These are phyloP conservation scores for Melianthus villosus DNA, from an alignment of 441 rosid genomes.

Conservation along the genomic window DNA sequence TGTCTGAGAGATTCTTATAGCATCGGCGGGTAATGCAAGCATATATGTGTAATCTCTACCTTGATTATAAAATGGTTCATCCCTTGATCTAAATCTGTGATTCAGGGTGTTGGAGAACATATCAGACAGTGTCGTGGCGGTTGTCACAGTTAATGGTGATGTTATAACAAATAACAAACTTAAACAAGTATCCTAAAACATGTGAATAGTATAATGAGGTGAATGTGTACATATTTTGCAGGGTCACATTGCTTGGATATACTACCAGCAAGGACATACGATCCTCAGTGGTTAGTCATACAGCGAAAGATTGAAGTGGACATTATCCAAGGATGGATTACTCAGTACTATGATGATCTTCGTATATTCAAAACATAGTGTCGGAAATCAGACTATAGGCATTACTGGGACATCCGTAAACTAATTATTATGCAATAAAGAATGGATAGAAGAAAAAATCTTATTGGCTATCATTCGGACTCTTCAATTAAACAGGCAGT, in stretches of 20 bases:
- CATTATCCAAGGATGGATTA: constrained; percentile 1
- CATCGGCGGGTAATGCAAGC: constrained; percentile 45
- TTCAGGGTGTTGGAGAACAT: constrained; percentile 4
- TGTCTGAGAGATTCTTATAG: constrained; percentile 70
- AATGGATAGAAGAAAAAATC: too few species aligned
- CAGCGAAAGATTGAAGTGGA: background rate
- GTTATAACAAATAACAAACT: background rate
- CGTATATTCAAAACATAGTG: background rate
- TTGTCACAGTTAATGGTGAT: background rate
- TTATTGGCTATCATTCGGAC: too few species aligned
- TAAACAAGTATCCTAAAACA: background rate
- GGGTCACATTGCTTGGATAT: constrained; percentile 7
- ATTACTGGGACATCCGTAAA: too few species aligned
- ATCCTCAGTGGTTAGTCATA: constrained; percentile 5
- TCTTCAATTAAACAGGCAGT: too few species aligned
- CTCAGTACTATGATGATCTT: background rate
- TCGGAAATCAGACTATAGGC: too few species aligned
- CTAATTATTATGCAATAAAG: too few species aligned
- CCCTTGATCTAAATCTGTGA: background rate
- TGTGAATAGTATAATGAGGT: too few species aligned
- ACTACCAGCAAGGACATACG: background rate
- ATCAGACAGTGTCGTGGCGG: constrained; percentile 1
- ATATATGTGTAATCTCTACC: background rate
- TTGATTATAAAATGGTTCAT: background rate
- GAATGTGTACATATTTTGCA: background rate